Evolutionary conservation across 2,329 filamentous ascomycete genomes (phyloP), one percentile per base, ranked within the genome.

Genomic region (Penicillium sp.): DNA sequence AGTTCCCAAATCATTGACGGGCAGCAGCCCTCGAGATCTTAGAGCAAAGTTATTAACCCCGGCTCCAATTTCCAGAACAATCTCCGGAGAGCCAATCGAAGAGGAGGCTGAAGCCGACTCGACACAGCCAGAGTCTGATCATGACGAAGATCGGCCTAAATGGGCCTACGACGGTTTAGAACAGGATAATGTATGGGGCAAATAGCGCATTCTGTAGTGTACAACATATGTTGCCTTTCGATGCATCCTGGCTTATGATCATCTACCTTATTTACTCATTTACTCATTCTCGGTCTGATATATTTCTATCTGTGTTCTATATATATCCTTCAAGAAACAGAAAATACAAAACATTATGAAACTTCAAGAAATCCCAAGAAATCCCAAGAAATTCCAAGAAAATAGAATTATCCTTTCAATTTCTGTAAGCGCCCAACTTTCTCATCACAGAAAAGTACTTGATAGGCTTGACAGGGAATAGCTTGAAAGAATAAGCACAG

Each of bases 121-220:
- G 29, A 38, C 47, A 50, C 45, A 15, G 35, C 44, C 53, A 25
- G 57, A 61, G 45, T 55, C 52, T 43, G 58, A 53, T 15, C 38
- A 63, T 41, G 63, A 67, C 23, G 57, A 64, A 44, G 54, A 67
- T 41, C 53, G 41, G 47, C 50, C 62, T 21, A 58, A 52, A 47
- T 70, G 68, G 60, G 57, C 49, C 33, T 72, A 73, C 54, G 67
- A 71, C 23, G 69, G 64, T 8, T 59, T 77, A 41, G 71, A 74
- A 21, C 75, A 77, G 49, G 75, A 64, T 35, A 73, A 74, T 61
- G 70, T 74, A 56, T 74, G 72, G 72, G 60, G 57, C 43, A 66
- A 64, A 60, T 73, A 69, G 64, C 19, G 64, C 23, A 5, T 49
- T 27, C 6, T 36, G 8, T 35, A 35, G 36, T 21, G 21, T 27